These are phyloP conservation scores for Pichia cephalocereana DNA, from an alignment of 805 yeast species.

Conservation along the genomic window DNA sequence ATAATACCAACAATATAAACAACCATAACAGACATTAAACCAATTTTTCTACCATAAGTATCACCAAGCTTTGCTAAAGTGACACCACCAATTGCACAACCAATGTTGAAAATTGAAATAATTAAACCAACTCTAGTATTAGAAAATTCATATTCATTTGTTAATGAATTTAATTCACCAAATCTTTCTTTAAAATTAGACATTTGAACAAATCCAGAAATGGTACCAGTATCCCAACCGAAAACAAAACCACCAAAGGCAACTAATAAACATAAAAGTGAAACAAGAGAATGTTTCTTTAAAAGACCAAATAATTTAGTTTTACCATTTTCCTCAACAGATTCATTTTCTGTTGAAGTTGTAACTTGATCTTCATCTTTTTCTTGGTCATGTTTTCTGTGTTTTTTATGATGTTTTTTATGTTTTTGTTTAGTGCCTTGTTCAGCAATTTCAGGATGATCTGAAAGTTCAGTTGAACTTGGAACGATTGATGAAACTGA, in stretches of 20 bases:
- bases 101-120: slow-evolving; percentile 59
- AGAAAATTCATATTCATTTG: slow-evolving; percentile 35
- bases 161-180: slow-evolving; percentile 30
- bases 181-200: slow-evolving; percentile 41
- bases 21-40: slow-evolving; percentile 40
- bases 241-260: slow-evolving; percentile 73
- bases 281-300: slow-evolving; percentile 12
- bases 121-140: slow-evolving; percentile 47
- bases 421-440: no score
- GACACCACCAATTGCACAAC: slow-evolving; percentile 65
- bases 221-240: slow-evolving; percentile 74
- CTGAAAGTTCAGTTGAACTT: neutral
- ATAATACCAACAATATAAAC: slow-evolving; percentile 51
- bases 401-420: neutral
- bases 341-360: neutral
- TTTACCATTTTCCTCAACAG: neutral
- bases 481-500: neutral
- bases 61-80: slow-evolving; percentile 48
- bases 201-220: slow-evolving; percentile 63
- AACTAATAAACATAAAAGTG: slow-evolving; percentile 39
- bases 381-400: neutral
- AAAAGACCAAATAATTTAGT: neutral
- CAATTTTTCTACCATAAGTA: slow-evolving; percentile 46
- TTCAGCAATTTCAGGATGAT: neutral
- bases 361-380: no score